These are phyloP conservation scores for Leucocoprinus sp. DNA, from an alignment of 768 basidiomycete species.

Conservation along the genomic window DNA sequence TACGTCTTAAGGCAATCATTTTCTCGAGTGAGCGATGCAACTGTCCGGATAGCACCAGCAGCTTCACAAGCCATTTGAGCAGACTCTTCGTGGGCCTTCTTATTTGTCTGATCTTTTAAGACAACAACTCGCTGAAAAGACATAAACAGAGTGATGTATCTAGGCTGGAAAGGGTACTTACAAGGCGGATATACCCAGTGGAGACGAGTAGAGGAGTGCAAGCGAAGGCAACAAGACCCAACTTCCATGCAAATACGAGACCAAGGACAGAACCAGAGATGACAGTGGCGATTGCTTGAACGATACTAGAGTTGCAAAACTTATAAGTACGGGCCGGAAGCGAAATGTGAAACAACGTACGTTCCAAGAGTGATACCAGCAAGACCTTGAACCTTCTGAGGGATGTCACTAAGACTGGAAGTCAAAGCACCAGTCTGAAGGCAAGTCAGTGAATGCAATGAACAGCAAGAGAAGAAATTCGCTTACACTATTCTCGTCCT, in stretches of 20 bases:
- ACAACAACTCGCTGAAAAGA: constrained; percentile 44
- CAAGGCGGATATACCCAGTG: not conserved
- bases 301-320: constrained; percentile 28
- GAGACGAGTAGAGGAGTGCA: not conserved
- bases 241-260: constrained; percentile 56
- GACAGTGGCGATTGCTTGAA: constrained; percentile 59
- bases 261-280: constrained; percentile 62
- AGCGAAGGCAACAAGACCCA: constrained; percentile 71
- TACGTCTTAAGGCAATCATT: constrained; percentile 55
- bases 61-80: constrained; percentile 86
- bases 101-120: constrained; percentile 75
- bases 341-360: not conserved
- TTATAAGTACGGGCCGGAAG: not conserved
- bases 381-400: constrained; percentile 74
- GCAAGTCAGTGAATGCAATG: not conserved
- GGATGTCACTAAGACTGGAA: constrained; percentile 61
- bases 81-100: constrained; percentile 58
- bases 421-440: constrained; percentile 63
- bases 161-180: constrained; percentile 33
- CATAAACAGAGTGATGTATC: constrained; percentile 34
- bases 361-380: constrained; percentile 75
- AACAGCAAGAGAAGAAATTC: not conserved
- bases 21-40: constrained; percentile 75
- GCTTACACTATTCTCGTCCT: constrained; percentile 60
- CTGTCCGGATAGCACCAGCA: constrained; percentile 74